Conservation (phyloP, 2,329 filamentous ascomycete species). For the Didymella segeticola region DNA sequence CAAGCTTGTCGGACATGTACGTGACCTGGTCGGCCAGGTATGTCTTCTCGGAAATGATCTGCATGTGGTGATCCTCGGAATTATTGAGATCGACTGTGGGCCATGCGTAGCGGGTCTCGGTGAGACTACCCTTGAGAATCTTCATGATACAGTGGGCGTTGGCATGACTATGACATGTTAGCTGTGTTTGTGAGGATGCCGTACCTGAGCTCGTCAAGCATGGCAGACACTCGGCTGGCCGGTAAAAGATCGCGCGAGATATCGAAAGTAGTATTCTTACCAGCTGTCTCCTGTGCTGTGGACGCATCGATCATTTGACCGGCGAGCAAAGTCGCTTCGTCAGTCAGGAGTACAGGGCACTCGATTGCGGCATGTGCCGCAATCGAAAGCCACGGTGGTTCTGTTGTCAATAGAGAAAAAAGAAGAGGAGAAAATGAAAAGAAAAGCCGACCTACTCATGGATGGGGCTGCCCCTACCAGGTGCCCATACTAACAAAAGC, state of each 20-base stretch:
- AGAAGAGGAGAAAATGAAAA: conserved; percentile 12
- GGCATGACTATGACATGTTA: conserved; percentile 48
- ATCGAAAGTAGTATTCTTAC: conserved; percentile 30
- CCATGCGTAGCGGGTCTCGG: conserved; percentile 82
- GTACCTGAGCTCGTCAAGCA: neutral
- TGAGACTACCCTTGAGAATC: conserved; percentile 77
- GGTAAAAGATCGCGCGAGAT: conserved; percentile 6
- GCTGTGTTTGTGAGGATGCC: neutral
- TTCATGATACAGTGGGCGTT: conserved; percentile 94
- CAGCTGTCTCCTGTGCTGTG: conserved; percentile 33
- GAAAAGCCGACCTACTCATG: conserved; percentile 65
- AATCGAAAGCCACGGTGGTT: conserved; percentile 48
- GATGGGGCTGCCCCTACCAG: conserved; percentile 81
- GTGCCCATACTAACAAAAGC: conserved; percentile 89
- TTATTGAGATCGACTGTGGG: conserved; percentile 61
- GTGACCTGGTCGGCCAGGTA: conserved; percentile 77
- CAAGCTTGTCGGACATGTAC: conserved; percentile 90
- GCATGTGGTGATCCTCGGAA: conserved; percentile 61
- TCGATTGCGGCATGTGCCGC: neutral
- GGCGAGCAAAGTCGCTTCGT: conserved; percentile 40
- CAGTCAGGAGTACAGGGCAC: conserved; percentile 33
- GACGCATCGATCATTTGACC: conserved; percentile 39
- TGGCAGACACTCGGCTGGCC: neutral
- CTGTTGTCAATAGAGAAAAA: conserved; percentile 20
- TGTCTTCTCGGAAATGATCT: conserved; percentile 69